Conservation (phyloP, 208 protist species). For the Trypanosoma mega region DNA sequence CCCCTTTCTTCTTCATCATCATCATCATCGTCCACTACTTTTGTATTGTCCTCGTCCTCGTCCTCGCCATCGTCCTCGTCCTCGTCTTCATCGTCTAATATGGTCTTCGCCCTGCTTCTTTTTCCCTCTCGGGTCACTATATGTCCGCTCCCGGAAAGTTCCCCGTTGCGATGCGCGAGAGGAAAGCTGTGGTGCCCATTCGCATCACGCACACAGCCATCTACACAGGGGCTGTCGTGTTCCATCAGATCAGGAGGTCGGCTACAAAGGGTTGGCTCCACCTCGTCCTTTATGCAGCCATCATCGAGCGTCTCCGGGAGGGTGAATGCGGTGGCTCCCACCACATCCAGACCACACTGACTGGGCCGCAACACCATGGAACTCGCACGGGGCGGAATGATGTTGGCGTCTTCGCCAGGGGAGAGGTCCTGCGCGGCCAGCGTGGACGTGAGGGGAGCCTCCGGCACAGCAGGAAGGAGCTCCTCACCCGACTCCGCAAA, state of each 20-base stretch:
- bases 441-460: conserved; percentile 17
- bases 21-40: not conserved
- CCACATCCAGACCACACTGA: too few species aligned
- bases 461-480: not conserved
- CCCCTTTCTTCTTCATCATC: not conserved
- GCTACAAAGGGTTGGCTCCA: not conserved
- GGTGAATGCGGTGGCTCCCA: not conserved
- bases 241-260: too few species aligned
- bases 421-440: conserved; percentile 38
- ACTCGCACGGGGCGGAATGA: conserved; percentile 11
- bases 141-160: too few species aligned
- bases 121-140: too few species aligned
- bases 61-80: too few species aligned
- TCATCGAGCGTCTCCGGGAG: conserved; percentile 29
- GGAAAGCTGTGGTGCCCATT: too few species aligned
- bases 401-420: conserved; percentile 10
- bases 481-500: not conserved
- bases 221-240: too few species aligned
- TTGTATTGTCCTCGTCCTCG: too few species aligned
- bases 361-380: too few species aligned
- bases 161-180: too few species aligned
- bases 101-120: too few species aligned
- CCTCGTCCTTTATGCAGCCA: conserved; percentile 15
- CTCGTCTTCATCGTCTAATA: not conserved
- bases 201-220: too few species aligned